phyloP scores from a whole-genome alignment of 441 rosid species.

The Arabidopsis hybrid region DNA sequence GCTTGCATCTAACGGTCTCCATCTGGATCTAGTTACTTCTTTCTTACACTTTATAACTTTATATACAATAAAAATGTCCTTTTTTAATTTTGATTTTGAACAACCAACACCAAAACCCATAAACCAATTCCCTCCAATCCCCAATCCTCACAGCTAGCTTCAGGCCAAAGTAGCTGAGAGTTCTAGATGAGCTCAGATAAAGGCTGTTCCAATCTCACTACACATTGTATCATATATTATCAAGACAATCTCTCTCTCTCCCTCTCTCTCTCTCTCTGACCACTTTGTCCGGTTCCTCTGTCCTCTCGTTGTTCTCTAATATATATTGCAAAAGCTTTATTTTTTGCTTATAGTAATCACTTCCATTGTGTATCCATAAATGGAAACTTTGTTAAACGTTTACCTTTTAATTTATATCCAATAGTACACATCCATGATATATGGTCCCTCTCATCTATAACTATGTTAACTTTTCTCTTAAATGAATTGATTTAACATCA shows the following conservation, averaged over 20 bases:
- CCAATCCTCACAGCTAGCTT: slow-evolving; percentile 49
- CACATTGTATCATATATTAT: slow-evolving; percentile 46
- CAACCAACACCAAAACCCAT: slow-evolving; percentile 41
- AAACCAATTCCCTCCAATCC: slow-evolving; percentile 46
- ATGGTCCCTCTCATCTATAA: slow-evolving; percentile 38
- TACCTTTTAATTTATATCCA: slow-evolving; percentile 27
- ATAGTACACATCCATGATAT: slow-evolving; percentile 26
- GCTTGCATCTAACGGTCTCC: slow-evolving; percentile 67
- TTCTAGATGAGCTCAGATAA: slow-evolving; percentile 65
- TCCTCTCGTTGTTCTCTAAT: slow-evolving; percentile 43
- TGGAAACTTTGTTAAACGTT: slow-evolving; percentile 45
- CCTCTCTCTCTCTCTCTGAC: slow-evolving; percentile 45
- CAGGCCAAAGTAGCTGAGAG: slow-evolving; percentile 78
- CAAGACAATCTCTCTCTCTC: slow-evolving; percentile 37
- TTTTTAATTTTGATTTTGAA: slow-evolving; percentile 42
- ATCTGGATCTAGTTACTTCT: slow-evolving; percentile 43
- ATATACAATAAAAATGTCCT: background rate
- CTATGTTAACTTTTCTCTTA: slow-evolving; percentile 31
- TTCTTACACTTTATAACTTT: slow-evolving; percentile 34
- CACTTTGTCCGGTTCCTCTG: slow-evolving; percentile 41
- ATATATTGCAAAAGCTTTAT: slow-evolving; percentile 35
- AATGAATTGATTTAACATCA: slow-evolving; percentile 34
- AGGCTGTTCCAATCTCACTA: slow-evolving; percentile 74
- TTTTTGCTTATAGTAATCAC: slow-evolving; percentile 41
- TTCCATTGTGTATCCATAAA: slow-evolving; percentile 45